Percentiles rank a stretch among this genome's conserved stretches.
These are phyloP conservation scores for Podaxis sp. DNA, from an alignment of 768 basidiomycete species.

Conservation along the genomic window DNA sequence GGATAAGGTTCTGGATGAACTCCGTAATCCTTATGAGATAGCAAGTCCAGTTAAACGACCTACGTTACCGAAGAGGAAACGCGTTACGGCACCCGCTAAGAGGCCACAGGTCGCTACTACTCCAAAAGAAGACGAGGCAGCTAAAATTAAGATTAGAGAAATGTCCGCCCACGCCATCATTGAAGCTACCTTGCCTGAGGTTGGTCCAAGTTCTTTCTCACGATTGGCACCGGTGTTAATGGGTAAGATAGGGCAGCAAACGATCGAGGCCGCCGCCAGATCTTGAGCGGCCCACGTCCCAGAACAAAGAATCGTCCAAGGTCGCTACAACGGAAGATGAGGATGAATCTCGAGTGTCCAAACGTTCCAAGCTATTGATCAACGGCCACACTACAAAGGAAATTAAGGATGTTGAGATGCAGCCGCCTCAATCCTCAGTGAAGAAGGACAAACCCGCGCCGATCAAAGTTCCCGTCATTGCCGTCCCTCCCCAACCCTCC, in stretches of 20 bases:
- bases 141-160: slow-evolving; percentile 25
- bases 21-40: slow-evolving; percentile 76
- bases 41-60: slow-evolving; percentile 58
- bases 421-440: slow-evolving; percentile 10
- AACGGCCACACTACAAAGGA: slow-evolving; percentile 28
- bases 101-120: slow-evolving; percentile 24
- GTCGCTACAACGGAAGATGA: slow-evolving; percentile 21
- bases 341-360: slow-evolving; percentile 26
- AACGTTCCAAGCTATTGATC: slow-evolving; percentile 43
- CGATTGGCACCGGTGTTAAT: slow-evolving; percentile 7
- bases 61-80: slow-evolving; percentile 38
- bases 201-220: slow-evolving; percentile 22
- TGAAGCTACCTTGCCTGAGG: slow-evolving; percentile 75
- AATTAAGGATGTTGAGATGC: slow-evolving; percentile 25
- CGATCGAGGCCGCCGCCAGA: slow-evolving; percentile 68
- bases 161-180: slow-evolving; percentile 64
- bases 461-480: neutral
- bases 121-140: slow-evolving; percentile 21
- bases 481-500: neutral
- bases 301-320: neutral
- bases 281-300: slow-evolving; percentile 31
- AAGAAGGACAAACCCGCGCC: slow-evolving; percentile 12
- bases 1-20: slow-evolving; percentile 37
- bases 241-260: slow-evolving; percentile 59
- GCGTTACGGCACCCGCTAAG: slow-evolving; percentile 37